Percentiles rank a stretch among this genome's conserved stretches.
phyloP scores from a whole-genome alignment of 768 basidiomycete species.

The Mycena maculata region DNA sequence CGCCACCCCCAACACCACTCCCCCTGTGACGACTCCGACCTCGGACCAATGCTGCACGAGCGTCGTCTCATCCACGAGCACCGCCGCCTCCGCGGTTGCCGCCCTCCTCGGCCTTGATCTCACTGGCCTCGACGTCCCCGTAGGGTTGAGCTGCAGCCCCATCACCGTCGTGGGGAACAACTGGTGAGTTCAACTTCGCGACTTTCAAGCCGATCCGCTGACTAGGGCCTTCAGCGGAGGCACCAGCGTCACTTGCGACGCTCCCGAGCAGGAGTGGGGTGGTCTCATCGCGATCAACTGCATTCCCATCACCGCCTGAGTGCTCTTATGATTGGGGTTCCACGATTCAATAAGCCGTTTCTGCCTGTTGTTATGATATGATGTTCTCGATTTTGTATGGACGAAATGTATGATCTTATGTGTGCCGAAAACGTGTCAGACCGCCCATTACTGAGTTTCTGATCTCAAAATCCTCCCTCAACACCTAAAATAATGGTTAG shows the following conservation, averaged over 20 bases:
- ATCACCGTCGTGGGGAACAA: slow-evolving; percentile 27
- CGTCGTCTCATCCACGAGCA: slow-evolving; percentile 11
- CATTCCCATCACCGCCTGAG: slow-evolving; percentile 5
- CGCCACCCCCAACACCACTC: slow-evolving; percentile 14
- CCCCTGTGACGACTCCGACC: slow-evolving; percentile 18
- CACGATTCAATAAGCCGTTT: too few relatives aligned
- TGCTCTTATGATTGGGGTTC: neutral
- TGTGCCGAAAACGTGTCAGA: too few relatives aligned
- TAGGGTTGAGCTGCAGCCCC: slow-evolving; percentile 27
- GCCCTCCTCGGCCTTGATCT: slow-evolving; percentile 25
- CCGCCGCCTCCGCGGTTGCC: slow-evolving; percentile 17
- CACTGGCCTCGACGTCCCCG: slow-evolving; percentile 19
- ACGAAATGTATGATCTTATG: too few relatives aligned
- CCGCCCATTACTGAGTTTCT: too few relatives aligned
- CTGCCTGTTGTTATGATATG: too few relatives aligned
- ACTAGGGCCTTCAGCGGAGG: neutral
- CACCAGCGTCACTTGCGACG: slow-evolving; percentile 18
- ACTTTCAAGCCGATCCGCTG: neutral
- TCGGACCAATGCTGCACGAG: slow-evolving; percentile 25
- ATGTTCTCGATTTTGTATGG: too few relatives aligned
- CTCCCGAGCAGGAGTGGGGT: slow-evolving; percentile 11
- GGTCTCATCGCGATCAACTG: slow-evolving; percentile 19
- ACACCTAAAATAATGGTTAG: too few relatives aligned
- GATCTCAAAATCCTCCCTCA: too few relatives aligned
- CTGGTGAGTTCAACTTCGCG: neutral